A percentile compares a stretch with the other conserved stretches of the same genome.
These are phyloP conservation scores for Penicillium pulvis DNA, from an alignment of 495 filamentous ascomycete genomes.

Conservation along the genomic window DNA sequence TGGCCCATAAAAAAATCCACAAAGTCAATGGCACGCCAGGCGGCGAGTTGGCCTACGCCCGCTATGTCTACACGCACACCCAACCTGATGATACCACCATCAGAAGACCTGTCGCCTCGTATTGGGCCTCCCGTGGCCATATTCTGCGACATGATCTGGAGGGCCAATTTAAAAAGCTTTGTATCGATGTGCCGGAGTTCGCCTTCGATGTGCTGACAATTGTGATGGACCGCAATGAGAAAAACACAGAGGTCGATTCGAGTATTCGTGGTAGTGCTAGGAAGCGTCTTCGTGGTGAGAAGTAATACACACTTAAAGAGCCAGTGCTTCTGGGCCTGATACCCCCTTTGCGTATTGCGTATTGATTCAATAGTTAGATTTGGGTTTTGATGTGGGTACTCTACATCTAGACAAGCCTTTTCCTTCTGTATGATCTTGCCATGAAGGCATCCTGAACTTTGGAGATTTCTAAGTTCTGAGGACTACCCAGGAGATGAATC, in stretches of 20 bases:
- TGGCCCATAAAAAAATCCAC: conserved; percentile 88
- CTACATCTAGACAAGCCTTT: not conserved
- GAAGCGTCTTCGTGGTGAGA: conserved; percentile 36
- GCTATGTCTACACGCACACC: conserved; percentile 85
- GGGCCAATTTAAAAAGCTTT: conserved; percentile 76
- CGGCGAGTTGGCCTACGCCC: conserved; percentile 87
- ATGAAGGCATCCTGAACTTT: not conserved
- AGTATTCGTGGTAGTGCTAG: conserved; percentile 33
- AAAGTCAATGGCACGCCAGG: conserved; percentile 79
- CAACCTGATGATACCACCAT: conserved; percentile 67
- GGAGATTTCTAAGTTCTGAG: not conserved
- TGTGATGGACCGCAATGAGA: conserved; percentile 68
- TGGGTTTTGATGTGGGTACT: not conserved
- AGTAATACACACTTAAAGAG: conserved; percentile 4
- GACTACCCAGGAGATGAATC: not conserved
- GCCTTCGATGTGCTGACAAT: conserved; percentile 83
- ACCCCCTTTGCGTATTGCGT: not conserved
- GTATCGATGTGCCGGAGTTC: conserved; percentile 88
- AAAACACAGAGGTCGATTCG: conserved; percentile 38
- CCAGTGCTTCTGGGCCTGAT: too few relatives aligned
- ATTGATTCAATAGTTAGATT: not conserved
- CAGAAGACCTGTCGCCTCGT: conserved; percentile 80
- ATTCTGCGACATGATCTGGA: conserved; percentile 81
- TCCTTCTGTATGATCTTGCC: not conserved
- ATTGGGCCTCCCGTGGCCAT: conserved; percentile 84